A percentile compares a stretch with the other conserved stretches of the same genome.
These are phyloP conservation scores for Anthracocystis setariae DNA, from an alignment of 1,284 basidiomycete genomes.

Conservation along the genomic window DNA sequence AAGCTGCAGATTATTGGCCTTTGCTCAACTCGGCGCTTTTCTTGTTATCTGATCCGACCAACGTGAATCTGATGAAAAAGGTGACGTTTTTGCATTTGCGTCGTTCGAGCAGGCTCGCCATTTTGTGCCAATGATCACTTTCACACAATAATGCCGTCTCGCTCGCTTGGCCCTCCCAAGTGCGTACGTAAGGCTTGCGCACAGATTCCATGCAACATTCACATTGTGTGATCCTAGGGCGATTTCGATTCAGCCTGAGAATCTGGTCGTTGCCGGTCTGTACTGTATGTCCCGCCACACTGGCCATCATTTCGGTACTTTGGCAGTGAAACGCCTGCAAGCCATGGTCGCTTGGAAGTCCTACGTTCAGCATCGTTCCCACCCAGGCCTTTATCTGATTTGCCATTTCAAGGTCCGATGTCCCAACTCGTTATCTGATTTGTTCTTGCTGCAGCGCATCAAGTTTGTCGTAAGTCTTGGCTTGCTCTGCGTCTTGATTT, in stretches of 20 bases:
- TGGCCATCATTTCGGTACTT: background rate
- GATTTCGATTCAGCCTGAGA: too few relatives aligned
- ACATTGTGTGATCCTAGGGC: too few relatives aligned
- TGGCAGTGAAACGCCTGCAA: slow-evolving; percentile 12
- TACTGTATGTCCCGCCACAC: slow-evolving; percentile 1
- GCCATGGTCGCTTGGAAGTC: background rate
- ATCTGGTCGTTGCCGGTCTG: too few relatives aligned
- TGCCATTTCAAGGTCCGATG: slow-evolving; percentile 2
- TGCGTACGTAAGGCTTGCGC: too few relatives aligned
- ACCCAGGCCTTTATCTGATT: slow-evolving; percentile 11
- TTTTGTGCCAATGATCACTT: slow-evolving; percentile 6
- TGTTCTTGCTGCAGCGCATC: slow-evolving; percentile 13
- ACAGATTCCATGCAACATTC: too few relatives aligned
- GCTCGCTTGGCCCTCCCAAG: too few relatives aligned
- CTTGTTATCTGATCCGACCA: slow-evolving; percentile 37
- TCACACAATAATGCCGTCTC: background rate
- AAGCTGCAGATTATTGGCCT: too few relatives aligned
- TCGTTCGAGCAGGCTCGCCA: background rate
- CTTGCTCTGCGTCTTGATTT: slow-evolving; percentile 4
- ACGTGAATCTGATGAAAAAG: slow-evolving; percentile 30
- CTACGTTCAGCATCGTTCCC: background rate
- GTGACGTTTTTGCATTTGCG: background rate
- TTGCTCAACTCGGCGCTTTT: background rate
- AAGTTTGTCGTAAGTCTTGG: slow-evolving; percentile 18
- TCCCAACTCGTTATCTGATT: background rate